Percentiles rank a stretch among this genome's conserved stretches.
phyloP scores from a whole-genome alignment of 2,329 filamentous ascomycete species.

The Colletotrichum somersetense region DNA sequence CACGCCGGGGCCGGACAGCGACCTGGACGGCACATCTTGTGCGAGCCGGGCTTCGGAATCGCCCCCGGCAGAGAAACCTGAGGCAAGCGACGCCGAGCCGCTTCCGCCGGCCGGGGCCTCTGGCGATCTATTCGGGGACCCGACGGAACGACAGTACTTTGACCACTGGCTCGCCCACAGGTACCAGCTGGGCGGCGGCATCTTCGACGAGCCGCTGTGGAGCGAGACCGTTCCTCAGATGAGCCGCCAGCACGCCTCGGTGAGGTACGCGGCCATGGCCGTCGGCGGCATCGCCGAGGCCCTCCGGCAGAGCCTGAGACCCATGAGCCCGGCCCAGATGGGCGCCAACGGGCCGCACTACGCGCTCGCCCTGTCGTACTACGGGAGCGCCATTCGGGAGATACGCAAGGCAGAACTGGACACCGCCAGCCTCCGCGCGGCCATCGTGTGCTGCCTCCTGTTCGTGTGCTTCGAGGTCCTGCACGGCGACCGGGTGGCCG shows the following conservation, averaged over 20 bases:
- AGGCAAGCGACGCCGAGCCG: not conserved
- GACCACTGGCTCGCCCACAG: conserved; percentile 45
- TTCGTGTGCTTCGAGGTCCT: conserved; percentile 55
- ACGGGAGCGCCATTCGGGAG: conserved; percentile 50
- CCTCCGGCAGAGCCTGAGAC: conserved; percentile 23
- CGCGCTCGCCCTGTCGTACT: conserved; percentile 50
- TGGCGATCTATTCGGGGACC: conserved; percentile 34
- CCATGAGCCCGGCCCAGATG: conserved; percentile 34
- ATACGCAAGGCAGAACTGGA: conserved; percentile 42
- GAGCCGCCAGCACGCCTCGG: conserved; percentile 49
- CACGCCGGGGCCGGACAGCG: not conserved
- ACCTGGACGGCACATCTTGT: not conserved
- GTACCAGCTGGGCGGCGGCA: conserved; percentile 46
- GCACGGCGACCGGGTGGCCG: conserved; percentile 52
- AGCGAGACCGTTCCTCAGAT: conserved; percentile 52
- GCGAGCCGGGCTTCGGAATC: not conserved
- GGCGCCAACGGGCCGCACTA: conserved; percentile 45
- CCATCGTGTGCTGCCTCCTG: conserved; percentile 53
- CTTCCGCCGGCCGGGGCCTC: not conserved
- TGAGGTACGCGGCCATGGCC: conserved; percentile 54
- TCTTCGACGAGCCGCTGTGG: conserved; percentile 54
- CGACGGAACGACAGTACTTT: conserved; percentile 47
- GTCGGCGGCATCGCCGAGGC: conserved; percentile 51
- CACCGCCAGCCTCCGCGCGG: conserved; percentile 45
- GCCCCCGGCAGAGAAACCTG: not conserved